A percentile compares a stretch with the other conserved stretches of the same genome.
These are phyloP conservation scores for Cyberlindnera euphorbiiphila DNA, from an alignment of 805 yeast species.

Conservation along the genomic window DNA sequence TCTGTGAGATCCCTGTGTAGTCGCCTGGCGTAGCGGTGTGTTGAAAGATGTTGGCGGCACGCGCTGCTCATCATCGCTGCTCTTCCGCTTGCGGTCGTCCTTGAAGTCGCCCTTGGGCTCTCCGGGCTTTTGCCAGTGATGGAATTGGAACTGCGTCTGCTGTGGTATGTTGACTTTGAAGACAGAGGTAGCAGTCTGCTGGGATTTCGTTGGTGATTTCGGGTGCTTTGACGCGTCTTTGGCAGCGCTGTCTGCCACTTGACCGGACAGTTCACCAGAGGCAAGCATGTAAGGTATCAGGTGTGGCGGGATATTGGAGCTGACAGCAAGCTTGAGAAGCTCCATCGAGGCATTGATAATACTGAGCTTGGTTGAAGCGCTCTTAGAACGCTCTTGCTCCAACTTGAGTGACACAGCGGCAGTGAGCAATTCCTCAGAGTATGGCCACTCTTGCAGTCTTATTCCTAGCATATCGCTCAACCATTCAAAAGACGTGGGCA, in stretches of 20 bases:
- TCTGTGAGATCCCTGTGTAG: constrained; percentile 16
- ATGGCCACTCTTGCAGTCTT: constrained; percentile 32
- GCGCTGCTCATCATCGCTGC: constrained; percentile 6
- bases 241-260: background rate
- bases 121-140: constrained; percentile 30
- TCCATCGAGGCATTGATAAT: constrained; percentile 33
- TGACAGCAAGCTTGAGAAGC: constrained; percentile 33
- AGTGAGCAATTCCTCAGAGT: constrained; percentile 34
- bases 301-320: constrained; percentile 34
- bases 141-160: constrained; percentile 28
- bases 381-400: constrained; percentile 40
- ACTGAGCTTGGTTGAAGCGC: constrained; percentile 31
- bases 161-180: constrained; percentile 28
- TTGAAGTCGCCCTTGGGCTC: constrained; percentile 12
- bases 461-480: constrained; percentile 11
- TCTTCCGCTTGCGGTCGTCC: constrained; percentile 11
- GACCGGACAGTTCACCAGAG: constrained; percentile 9
- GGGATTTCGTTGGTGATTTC: background rate
- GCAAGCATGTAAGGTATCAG: constrained; percentile 35
- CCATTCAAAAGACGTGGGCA: constrained; percentile 7
- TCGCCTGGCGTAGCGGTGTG: constrained; percentile 3
- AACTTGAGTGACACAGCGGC: constrained; percentile 33
- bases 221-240: background rate
- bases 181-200: constrained; percentile 21
- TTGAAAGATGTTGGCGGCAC: constrained; percentile 2